Base-by-base conservation (phyloP, 306 rosid species). In the Clitoria ternatea region DNA sequence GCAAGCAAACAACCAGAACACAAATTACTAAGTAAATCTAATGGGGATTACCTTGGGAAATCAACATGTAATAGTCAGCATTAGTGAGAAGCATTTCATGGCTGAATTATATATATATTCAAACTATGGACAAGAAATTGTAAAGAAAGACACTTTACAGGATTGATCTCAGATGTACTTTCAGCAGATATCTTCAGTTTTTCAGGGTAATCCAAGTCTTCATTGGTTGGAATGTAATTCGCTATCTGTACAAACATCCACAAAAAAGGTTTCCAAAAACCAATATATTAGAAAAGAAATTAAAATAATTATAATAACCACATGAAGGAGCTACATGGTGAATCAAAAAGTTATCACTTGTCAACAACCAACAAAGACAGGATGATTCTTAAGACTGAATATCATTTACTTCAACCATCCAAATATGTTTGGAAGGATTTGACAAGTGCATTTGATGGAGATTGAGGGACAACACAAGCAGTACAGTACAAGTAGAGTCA, bases 151-250 rank as follows among this genome's bases (percentile, higher is more conserved):
- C 26, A 63, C 74, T 32, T 81, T 86, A 95, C 99, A 45, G 89
- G 72, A 86, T 82, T 72, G 72, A 37, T 81, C 84, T 91, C 92
- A 30, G 87, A 80, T 50, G 76, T 77, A 37, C 86, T 71, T 80
- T 77, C 92, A 8, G 80, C 75, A 57, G 80, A 75, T 77, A 35
- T 80, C 84, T 91, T 91, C 82, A 95, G 89, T 96, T 91, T 95
- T 59, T 89, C 95, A 80, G 97, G 99, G 79, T 95, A 95, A 81
- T 95, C 86, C 89, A 91, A 80, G 84, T 95, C 99, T 78, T 87
- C 96, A 62, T 83, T 84, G 54, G 84, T 81, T 52, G 99, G 96
- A 8, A 86, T 69, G 85, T 87, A 95, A 79, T 95, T 95, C 12
- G 91, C 97, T 69, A 95, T 95, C 99, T 95, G 80, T 36, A 81